Percentiles rank a stretch among this genome's conserved stretches.
These are phyloP conservation scores for Huiozyma naganishii DNA, from an alignment of 805 yeast species.

Conservation along the genomic window DNA sequence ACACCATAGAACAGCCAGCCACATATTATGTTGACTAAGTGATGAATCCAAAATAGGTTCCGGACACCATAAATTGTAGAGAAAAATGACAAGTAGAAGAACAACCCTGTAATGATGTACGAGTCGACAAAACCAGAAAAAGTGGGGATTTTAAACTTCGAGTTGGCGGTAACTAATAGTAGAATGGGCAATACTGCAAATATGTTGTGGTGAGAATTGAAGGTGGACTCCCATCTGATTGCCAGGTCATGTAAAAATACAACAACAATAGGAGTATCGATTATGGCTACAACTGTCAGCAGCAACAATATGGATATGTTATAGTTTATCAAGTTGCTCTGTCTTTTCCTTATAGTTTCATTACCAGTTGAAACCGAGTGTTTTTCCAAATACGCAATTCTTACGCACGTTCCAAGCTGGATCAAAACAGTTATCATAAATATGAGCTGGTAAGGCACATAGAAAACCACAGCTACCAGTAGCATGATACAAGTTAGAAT, in stretches of 20 bases:
- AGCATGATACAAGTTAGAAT: slow-evolving; percentile 30
- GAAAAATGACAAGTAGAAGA: slow-evolving; percentile 48
- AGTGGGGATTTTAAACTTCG: slow-evolving; percentile 38
- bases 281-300: slow-evolving; percentile 70
- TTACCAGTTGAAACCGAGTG: neutral
- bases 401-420: slow-evolving; percentile 45
- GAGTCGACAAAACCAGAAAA: slow-evolving; percentile 17
- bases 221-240: slow-evolving; percentile 72
- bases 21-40: slow-evolving; percentile 55
- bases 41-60: slow-evolving; percentile 78
- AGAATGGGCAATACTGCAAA: slow-evolving; percentile 69
- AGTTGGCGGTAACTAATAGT: slow-evolving; percentile 43
- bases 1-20: slow-evolving; percentile 25
- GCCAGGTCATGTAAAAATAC: slow-evolving; percentile 76
- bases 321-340: slow-evolving; percentile 39
- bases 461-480: slow-evolving; percentile 41
- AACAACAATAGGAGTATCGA: slow-evolving; percentile 64
- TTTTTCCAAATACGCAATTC: slow-evolving; percentile 12
- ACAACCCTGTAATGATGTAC: slow-evolving; percentile 28
- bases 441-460: slow-evolving; percentile 76
- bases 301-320: slow-evolving; percentile 52
- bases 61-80: slow-evolving; percentile 65
- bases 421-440: slow-evolving; percentile 48
- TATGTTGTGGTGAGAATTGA: slow-evolving; percentile 76
- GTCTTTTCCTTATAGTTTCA: slow-evolving; percentile 4